Evolutionary conservation across 2,329 filamentous ascomycete species (phyloP).

Genomic region (Hypoxylon sp.): DNA sequence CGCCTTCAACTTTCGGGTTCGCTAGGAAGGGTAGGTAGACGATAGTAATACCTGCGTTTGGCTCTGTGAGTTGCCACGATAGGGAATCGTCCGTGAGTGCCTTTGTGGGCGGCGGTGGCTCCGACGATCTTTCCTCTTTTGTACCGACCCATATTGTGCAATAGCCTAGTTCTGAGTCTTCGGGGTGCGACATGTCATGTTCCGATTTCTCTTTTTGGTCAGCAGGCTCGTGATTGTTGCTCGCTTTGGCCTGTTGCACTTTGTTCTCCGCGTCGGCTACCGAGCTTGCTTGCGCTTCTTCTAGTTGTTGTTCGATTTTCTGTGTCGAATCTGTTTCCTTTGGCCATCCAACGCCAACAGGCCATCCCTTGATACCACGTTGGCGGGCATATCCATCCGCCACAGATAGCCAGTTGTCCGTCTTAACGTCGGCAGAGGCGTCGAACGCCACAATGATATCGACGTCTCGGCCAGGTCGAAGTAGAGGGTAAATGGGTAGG

Average conservation of each 20-base stretch:
- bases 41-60: conserved; percentile 87
- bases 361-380: conserved; percentile 94
- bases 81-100: conserved; percentile 71
- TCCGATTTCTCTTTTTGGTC: conserved; percentile 54
- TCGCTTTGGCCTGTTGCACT: conserved; percentile 62
- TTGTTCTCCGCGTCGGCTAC: conserved; percentile 74
- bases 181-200: conserved; percentile 61
- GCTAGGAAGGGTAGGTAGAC: conserved; percentile 91
- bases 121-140: conserved; percentile 77
- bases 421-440: conserved; percentile 91
- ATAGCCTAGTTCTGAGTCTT: conserved; percentile 80
- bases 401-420: conserved; percentile 96
- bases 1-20: conserved; percentile 82
- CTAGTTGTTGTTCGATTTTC: conserved; percentile 75
- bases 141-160: conserved; percentile 97
- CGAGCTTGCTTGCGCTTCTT: conserved; percentile 75
- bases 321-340: conserved; percentile 70
- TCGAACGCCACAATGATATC: conserved; percentile 95
- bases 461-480: conserved; percentile 88
- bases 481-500: conserved; percentile 92
- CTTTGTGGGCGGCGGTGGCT: conserved; percentile 66
- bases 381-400: conserved; percentile 94
- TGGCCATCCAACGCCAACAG: conserved; percentile 94
- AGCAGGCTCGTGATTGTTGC: conserved; percentile 33
- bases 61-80: conserved; percentile 78